Conservation (phyloP, 371 early-diverging fungal genomes). For the Rhizomucor miehei region DNA sequence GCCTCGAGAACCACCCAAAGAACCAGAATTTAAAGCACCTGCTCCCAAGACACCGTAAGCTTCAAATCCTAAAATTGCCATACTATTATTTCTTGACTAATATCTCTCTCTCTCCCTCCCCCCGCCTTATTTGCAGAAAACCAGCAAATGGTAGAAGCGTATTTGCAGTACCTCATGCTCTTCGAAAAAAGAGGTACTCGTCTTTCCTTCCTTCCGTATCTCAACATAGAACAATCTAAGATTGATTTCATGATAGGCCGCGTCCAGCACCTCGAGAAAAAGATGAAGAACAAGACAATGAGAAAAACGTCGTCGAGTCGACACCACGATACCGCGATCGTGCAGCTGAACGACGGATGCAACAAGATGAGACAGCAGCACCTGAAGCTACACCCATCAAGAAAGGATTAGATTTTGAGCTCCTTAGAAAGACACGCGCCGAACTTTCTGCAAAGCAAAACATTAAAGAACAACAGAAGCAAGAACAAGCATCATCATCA, state of each 20-base stretch:
- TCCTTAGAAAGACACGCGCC: constrained; percentile 15
- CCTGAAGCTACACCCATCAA: constrained; percentile 1
- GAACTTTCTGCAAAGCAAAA: too few species aligned
- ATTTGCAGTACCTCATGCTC: constrained; percentile 44
- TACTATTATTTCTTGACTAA: too few species aligned
- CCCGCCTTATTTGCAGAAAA: constrained; percentile 23
- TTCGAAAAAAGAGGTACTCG: constrained; percentile 39
- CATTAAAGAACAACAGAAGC: too few species aligned
- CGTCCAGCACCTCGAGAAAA: too few species aligned
- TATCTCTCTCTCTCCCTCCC: too few species aligned
- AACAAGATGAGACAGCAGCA: constrained; percentile 33
- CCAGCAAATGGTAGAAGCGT: constrained; percentile 32
- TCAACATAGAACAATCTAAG: too few species aligned
- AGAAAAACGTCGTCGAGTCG: neutral
- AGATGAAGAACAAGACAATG: too few species aligned
- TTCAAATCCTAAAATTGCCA: constrained; percentile 10
- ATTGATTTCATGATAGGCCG: too few species aligned
- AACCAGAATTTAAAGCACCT: constrained; percentile 37
- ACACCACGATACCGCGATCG: constrained; percentile 76
- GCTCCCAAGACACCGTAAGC: constrained; percentile 46
- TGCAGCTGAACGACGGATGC: constrained; percentile 82
- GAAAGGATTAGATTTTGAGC: too few species aligned
- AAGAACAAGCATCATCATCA: too few species aligned
- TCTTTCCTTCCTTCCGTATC: too few species aligned
- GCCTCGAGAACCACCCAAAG: constrained; percentile 52